A percentile compares a stretch with the other conserved stretches of the same genome.
phyloP scores from a whole-genome alignment of 495 filamentous ascomycete species.

The Neurospora sp. region DNA sequence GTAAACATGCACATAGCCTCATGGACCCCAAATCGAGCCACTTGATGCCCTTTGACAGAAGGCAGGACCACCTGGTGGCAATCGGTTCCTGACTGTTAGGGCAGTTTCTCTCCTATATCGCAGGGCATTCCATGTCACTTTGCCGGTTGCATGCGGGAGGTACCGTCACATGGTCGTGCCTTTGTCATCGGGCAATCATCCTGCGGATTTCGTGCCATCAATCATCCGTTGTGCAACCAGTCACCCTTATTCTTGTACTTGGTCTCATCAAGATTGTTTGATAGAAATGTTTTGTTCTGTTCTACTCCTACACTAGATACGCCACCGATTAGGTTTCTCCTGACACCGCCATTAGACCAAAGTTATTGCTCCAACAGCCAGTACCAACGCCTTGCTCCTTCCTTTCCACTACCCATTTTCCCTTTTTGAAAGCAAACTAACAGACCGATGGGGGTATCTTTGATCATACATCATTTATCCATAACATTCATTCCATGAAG shows the following conservation, averaged over 20 bases:
- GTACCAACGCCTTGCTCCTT: neutral
- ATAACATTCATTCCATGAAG: neutral
- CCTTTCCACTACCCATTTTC: neutral
- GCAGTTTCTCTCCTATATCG: neutral
- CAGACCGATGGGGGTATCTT: neutral
- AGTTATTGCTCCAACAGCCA: neutral
- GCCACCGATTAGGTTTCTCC: neutral
- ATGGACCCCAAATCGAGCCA: neutral
- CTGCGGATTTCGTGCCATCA: too few species aligned
- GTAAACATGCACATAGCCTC: neutral
- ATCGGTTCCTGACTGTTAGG: neutral
- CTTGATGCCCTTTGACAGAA: neutral
- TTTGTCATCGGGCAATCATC: neutral
- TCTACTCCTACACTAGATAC: neutral
- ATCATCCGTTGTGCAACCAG: neutral
- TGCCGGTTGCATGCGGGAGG: neutral
- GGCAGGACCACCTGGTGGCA: neutral
- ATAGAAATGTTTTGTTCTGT: neutral
- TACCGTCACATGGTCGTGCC: neutral
- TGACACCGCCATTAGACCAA: neutral
- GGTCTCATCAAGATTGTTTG: neutral
- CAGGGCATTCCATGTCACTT: neutral
- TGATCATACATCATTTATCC: neutral
- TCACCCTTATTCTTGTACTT: neutral
- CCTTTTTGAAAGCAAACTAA: neutral